Evolutionary conservation across 495 filamentous ascomycete genomes (phyloP), one percentile per base, ranked within the genome.

Genomic region (Achaetomiella virescens): DNA sequence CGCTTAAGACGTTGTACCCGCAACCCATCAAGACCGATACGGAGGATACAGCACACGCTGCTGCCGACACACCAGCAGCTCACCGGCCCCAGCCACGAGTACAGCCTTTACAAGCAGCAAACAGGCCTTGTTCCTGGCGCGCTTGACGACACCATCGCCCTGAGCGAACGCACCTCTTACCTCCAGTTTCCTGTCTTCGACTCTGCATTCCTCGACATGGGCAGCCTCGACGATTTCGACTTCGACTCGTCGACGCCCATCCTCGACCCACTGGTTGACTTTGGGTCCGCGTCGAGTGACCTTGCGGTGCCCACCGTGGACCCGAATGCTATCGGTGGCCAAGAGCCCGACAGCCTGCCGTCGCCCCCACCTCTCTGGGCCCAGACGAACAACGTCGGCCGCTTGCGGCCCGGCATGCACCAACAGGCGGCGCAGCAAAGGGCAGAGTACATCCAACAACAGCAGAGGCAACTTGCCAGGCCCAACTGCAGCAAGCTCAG

Each of bases 91-190:
- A 96, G 90, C 65, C 90, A 96, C 74, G 87, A 91, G 65, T 98
- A 98, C 72, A 86, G 91, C 58, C 82, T 85, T 42, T 89, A 95
- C 72, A 86, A 87, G 70, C 92, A 98, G 65, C 90, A 96, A 71
- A 93, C 91, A 3, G 89, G 90, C 52, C 79, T 95, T 27, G 87
- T 91, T 0, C 83, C 87, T 1, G 89, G 88, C 41, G 90, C 86
- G 24, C 66, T 93, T 57, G 82, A 84, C 37, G 84, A 78, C 56
- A 83, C 87, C 1, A 72, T 87, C 63, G 83, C 84, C 31, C 79
- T 87, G 62, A 86, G 83, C 66, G 76, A 84, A 50, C 73, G 70
- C 55, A 78, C 73, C 59, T 59, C 68, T 7, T 78, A 83, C 55
- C 73, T 79, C 48, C 82, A 78, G 60, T 79, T 80, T 55, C 72